Conservation (phyloP, 23 red algal species). For the Gracilaria caudata region DNA sequence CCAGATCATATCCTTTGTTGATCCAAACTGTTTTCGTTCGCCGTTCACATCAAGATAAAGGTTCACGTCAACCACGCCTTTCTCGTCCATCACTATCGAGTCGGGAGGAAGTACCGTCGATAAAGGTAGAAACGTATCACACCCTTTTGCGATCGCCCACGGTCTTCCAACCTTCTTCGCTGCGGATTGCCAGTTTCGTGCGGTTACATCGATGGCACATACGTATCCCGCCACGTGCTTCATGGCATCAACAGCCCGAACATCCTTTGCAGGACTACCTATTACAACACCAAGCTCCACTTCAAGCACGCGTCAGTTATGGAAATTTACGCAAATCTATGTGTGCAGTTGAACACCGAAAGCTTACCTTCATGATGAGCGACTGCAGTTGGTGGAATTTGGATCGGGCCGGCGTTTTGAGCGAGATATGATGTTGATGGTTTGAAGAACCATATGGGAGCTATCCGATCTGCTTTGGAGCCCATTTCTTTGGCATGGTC, state of each 20-base stretch:
- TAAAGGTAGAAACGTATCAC: slow-evolving; percentile 81
- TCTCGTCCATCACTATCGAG: slow-evolving; percentile 32
- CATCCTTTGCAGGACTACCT: slow-evolving; percentile 48
- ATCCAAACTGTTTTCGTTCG: slow-evolving; percentile 53
- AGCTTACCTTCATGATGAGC: slow-evolving; percentile 61
- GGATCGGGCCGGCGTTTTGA: slow-evolving; percentile 45
- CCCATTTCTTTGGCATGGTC: slow-evolving; percentile 67
- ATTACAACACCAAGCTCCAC: slow-evolving; percentile 89
- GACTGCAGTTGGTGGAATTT: slow-evolving; percentile 29
- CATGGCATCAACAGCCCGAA: slow-evolving; percentile 35
- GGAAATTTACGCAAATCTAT: no score
- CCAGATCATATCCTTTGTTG: slow-evolving; percentile 81
- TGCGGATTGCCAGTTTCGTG: slow-evolving; percentile 74
- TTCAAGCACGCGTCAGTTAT: not conserved
- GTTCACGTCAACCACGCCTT: slow-evolving; percentile 54
- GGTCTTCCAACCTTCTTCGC: slow-evolving; percentile 83
- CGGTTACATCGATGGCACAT: slow-evolving; percentile 85
- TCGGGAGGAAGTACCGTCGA: slow-evolving; percentile 62
- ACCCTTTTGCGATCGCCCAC: slow-evolving; percentile 82
- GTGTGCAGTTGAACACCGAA: not conserved
- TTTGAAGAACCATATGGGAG: slow-evolving; percentile 74
- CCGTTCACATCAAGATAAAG: slow-evolving; percentile 84
- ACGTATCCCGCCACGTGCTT: slow-evolving; percentile 69
- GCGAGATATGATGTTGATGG: slow-evolving; percentile 69
- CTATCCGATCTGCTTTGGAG: slow-evolving; percentile 37